Evolutionary conservation across 305 asterid genomes (phyloP).

Genomic region (Rubia peregrina): DNA sequence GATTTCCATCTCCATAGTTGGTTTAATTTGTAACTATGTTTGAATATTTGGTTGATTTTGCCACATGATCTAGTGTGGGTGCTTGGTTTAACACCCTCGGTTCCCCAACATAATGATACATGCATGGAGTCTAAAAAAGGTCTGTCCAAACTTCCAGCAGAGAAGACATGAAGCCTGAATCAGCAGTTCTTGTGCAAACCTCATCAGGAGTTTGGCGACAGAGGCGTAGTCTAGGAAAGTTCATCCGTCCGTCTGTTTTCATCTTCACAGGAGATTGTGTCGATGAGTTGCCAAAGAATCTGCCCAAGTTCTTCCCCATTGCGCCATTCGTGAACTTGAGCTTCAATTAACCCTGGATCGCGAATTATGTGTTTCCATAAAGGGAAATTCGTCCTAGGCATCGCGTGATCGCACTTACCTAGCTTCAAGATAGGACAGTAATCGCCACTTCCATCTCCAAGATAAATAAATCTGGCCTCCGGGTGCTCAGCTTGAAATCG

Average conservation of each 20-base stretch:
- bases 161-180: too few species aligned
- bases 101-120: too few species aligned
- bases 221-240: too few species aligned
- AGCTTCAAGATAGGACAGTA: slow-evolving; percentile 74
- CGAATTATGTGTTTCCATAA: slow-evolving; percentile 33
- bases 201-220: too few species aligned
- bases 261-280: slow-evolving; percentile 18
- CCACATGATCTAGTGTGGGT: too few species aligned
- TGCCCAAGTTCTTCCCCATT: slow-evolving; percentile 55
- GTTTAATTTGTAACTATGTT: too few species aligned
- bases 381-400: slow-evolving; percentile 65
- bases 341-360: slow-evolving; percentile 40
- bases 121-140: too few species aligned
- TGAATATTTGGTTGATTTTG: too few species aligned
- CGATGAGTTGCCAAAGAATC: slow-evolving; percentile 37
- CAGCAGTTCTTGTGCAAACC: too few species aligned
- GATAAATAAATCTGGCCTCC: slow-evolving; percentile 42
- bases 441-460: slow-evolving; percentile 77
- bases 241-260: background rate
- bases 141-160: too few species aligned
- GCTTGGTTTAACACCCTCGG: too few species aligned
- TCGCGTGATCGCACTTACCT: slow-evolving; percentile 38
- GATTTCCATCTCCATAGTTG: too few species aligned
- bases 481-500: slow-evolving; percentile 30
- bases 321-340: slow-evolving; percentile 52